Evolutionary conservation across 1,139 yeast genomes (phyloP).

Genomic region (Blastobotrys illinoisensis): DNA sequence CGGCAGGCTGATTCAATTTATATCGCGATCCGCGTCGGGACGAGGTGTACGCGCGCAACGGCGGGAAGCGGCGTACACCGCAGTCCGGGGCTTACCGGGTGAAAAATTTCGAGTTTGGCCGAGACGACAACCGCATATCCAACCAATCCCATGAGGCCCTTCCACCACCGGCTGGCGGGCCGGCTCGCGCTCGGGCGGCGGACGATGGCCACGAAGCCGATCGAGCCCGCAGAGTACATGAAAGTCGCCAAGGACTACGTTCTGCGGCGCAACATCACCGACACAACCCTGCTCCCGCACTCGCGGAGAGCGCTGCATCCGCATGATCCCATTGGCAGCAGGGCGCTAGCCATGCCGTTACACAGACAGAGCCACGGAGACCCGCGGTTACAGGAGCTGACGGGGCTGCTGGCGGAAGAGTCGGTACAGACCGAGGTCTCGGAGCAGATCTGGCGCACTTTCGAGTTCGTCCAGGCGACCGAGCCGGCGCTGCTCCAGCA

Average conservation of each 20-base stretch:
- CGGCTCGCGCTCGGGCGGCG: background rate
- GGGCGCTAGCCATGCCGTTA: background rate
- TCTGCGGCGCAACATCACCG: background rate
- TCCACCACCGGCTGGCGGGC: background rate
- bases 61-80: background rate
- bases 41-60: background rate
- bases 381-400: background rate
- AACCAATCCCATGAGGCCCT: background rate
- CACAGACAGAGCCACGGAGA: background rate
- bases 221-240: slow-evolving; percentile 4
- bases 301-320: background rate
- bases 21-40: background rate
- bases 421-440: slow-evolving; percentile 1
- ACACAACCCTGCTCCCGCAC: slow-evolving; percentile 5
- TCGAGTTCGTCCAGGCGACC: slow-evolving; percentile 10
- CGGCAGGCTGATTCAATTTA: background rate
- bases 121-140: background rate
- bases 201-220: slow-evolving; percentile 1
- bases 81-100: background rate
- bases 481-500: slow-evolving; percentile 9
- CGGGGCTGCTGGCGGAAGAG: slow-evolving; percentile 2
- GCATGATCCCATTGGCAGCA: background rate
- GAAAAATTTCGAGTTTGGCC: background rate
- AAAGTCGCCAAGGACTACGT: background rate
- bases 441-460: slow-evolving; percentile 11